A percentile compares a stretch with the other conserved stretches of the same genome.
phyloP scores from a whole-genome alignment of 176 grass and related monocot species.

The Oryza officinalis region DNA sequence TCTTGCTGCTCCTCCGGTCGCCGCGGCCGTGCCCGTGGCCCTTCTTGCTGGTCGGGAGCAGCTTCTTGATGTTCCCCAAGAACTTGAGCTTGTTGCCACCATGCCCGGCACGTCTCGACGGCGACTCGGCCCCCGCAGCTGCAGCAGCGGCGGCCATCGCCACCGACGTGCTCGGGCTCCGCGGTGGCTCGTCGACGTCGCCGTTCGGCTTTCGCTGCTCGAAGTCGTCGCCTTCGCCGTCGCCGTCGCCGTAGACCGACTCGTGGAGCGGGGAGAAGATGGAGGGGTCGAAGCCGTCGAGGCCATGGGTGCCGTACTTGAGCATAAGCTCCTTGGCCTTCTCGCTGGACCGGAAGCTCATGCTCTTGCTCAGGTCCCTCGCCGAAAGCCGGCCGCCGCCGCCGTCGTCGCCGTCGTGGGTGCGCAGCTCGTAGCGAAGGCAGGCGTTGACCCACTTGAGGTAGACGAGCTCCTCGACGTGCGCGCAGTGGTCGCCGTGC shows the following conservation, averaged over 20 bases:
- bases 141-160: background rate
- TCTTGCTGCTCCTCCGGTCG: conserved; percentile 2
- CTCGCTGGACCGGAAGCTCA: conserved; percentile 66
- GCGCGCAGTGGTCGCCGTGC: conserved; percentile 53
- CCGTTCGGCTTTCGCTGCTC: background rate
- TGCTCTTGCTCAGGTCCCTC: conserved; percentile 74
- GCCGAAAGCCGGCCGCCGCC: conserved; percentile 28
- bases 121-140: background rate
- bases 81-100: conserved; percentile 66
- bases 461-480: conserved; percentile 85
- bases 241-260: conserved; percentile 11
- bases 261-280: conserved; percentile 46
- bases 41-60: conserved; percentile 38
- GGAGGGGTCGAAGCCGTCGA: conserved; percentile 41
- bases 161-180: background rate
- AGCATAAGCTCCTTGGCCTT: conserved; percentile 79
- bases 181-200: background rate
- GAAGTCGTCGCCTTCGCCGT: conserved; percentile 4
- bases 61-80: conserved; percentile 70
- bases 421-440: conserved; percentile 72
- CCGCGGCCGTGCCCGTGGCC: conserved; percentile 9
- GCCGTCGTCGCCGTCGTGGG: conserved; percentile 26
- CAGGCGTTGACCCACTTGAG: conserved; percentile 92
- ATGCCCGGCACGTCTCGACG: conserved; percentile 23
- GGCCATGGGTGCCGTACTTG: conserved; percentile 50